Evolutionary conservation across 2,329 filamentous ascomycete species (phyloP).

Genomic region (Apiospora malaysiana): DNA sequence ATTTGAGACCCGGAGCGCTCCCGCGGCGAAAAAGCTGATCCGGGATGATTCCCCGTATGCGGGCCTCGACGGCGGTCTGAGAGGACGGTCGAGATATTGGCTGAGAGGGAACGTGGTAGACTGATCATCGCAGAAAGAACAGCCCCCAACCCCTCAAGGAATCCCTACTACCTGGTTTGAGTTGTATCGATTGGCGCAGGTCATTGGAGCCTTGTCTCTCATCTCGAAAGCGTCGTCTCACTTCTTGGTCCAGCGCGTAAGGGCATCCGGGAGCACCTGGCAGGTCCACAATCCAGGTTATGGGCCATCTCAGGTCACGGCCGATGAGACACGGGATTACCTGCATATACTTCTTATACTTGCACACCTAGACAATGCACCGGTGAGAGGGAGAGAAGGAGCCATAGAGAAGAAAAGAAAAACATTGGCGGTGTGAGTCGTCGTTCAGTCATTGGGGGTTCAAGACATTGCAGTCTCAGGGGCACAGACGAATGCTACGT

Average conservation of each 20-base stretch:
- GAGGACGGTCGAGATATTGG: background rate
- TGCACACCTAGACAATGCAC: background rate
- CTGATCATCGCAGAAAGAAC: background rate
- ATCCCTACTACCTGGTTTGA: background rate
- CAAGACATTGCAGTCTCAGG: slow-evolving; percentile 7
- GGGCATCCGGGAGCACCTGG: background rate
- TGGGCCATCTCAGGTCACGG: background rate
- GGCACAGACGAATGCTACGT: slow-evolving; percentile 10
- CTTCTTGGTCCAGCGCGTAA: background rate
- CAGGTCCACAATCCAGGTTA: slow-evolving; percentile 1
- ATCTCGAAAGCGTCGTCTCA: background rate
- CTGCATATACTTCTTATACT: background rate
- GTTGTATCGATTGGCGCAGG: background rate
- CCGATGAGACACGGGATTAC: slow-evolving; percentile 15
- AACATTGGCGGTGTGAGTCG: slow-evolving; percentile 6
- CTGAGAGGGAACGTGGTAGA: background rate
- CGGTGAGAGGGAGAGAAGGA: background rate
- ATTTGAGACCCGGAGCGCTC: background rate
- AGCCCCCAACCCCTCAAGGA: background rate
- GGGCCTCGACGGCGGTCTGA: background rate
- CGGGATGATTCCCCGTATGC: background rate
- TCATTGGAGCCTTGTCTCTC: background rate
- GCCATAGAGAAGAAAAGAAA: background rate
- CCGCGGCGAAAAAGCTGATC: background rate
- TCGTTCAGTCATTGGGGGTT: slow-evolving; percentile 7